phyloP scores from a whole-genome alignment of 2,329 filamentous ascomycete genomes.

The Westerdykella aurantiaca region DNA sequence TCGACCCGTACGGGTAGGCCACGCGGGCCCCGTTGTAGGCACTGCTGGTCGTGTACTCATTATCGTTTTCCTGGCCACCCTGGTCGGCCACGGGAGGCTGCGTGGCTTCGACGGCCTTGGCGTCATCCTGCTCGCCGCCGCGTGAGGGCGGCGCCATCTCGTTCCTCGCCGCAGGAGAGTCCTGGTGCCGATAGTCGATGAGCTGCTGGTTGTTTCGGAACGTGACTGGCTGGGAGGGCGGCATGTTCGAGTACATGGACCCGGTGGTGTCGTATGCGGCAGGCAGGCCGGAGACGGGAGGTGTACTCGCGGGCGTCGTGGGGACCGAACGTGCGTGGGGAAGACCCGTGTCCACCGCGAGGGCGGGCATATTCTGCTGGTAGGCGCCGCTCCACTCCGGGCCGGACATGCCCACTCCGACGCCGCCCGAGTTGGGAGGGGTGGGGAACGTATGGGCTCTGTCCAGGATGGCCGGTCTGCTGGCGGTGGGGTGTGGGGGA shows the following conservation, averaged over 20 bases:
- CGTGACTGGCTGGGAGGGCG: conserved; percentile 51
- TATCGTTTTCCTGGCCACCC: conserved; percentile 67
- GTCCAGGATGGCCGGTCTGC: conserved; percentile 50
- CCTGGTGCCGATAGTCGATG: conserved; percentile 63
- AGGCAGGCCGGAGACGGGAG: conserved; percentile 66
- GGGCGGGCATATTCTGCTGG: conserved; percentile 48
- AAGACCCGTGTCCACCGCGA: conserved; percentile 75
- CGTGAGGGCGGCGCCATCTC: conserved; percentile 82
- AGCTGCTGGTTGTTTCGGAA: conserved; percentile 50
- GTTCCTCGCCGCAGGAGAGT: conserved; percentile 50
- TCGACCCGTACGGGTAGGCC: conserved; percentile 70
- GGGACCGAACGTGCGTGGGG: conserved; percentile 80
- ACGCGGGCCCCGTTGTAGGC: conserved; percentile 67
- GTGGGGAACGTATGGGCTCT: conserved; percentile 91
- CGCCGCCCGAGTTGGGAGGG: conserved; percentile 80
- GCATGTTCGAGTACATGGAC: conserved; percentile 18
- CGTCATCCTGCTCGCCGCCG: conserved; percentile 55
- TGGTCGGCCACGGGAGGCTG: conserved; percentile 58
- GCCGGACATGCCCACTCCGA: conserved; percentile 61
- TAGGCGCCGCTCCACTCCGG: conserved; percentile 62
- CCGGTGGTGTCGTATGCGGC: conserved; percentile 43
- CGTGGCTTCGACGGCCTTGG: conserved; percentile 61
- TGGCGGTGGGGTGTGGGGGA: not conserved
- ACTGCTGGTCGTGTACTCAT: conserved; percentile 80
- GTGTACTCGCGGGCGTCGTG: conserved; percentile 84